Base-by-base conservation (phyloP, 2,329 filamentous ascomycete species). In the Tympanopsis confertula region DNA sequence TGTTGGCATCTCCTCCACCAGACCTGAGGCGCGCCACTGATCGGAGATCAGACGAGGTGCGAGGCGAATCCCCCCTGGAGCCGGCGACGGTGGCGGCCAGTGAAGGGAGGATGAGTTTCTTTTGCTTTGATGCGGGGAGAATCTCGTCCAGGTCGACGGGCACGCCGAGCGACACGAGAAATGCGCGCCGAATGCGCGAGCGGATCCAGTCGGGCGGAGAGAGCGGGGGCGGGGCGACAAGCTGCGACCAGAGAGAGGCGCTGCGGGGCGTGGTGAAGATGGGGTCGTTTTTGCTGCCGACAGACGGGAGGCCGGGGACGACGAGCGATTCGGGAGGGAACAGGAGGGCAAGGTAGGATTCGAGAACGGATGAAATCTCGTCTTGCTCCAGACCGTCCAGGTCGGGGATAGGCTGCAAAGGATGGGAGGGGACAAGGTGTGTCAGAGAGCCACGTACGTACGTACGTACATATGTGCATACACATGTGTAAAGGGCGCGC, bases 51-150 rank as follows among this genome's bases (percentile, higher is more conserved):
- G 62, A 63, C 3, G 74, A 78, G 14, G 63, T 69, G 29, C 72
- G 65, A 22, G 65, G 69, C 19, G 65, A 81, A n/a, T n/a, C n/a
- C 44, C 54, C 62, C 38, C 56, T 68, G 42, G 59, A 69, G 36
- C 61, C 69, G 54, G 57, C 48, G 13, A 54, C 57, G 39, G 64
- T 63, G 14, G 65, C 50, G 18, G 54, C 48, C 14, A 91, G 79
- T 4, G 88, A 94, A 0, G 91, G 91, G 2, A 98, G 71, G 4
- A 98, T 74, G 14, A 98, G 78, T n/a, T 84, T 83, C 60, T 85
- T 85, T 53, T 85, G 81, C 54, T 84, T 84, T 12, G 74, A 81
- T 0, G 79, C 78, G 3, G 80, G 80, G 4, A 86, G 65, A 22
- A 85, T 84, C 55, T 85, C 80, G 52, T 86, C 81, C 2, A 86